Conservation (phyloP, 2,329 filamentous ascomycete species). For the Aspergillus tubingensis region DNA sequence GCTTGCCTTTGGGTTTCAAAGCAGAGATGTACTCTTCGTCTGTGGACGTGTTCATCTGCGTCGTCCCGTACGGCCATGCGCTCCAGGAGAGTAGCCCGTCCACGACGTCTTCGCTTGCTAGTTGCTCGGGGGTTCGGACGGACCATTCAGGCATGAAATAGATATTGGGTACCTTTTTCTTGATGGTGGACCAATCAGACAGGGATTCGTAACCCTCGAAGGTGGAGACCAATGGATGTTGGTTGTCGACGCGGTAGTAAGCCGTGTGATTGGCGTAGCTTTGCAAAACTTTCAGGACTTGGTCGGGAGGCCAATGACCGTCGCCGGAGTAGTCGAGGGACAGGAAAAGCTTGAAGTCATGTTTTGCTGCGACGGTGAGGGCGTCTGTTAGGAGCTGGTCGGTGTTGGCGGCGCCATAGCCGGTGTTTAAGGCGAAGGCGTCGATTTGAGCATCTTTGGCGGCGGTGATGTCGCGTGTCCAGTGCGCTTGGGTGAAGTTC, state of each 20-base stretch:
- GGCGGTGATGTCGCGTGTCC: slow-evolving; percentile 36
- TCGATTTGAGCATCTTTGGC: slow-evolving; percentile 44
- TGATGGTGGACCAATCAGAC: slow-evolving; percentile 50
- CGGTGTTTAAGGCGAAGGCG: slow-evolving; percentile 46
- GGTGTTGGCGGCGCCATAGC: slow-evolving; percentile 27
- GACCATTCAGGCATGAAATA: slow-evolving; percentile 53
- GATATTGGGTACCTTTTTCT: slow-evolving; percentile 35
- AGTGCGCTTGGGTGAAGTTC: slow-evolving; percentile 28
- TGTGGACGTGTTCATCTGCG: slow-evolving; percentile 39
- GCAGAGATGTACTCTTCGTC: slow-evolving; percentile 45
- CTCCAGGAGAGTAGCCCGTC: slow-evolving; percentile 48
- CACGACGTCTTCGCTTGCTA: slow-evolving; percentile 27
- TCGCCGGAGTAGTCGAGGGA: slow-evolving; percentile 42
- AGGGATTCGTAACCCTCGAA: slow-evolving; percentile 49
- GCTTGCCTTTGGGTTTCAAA: slow-evolving; percentile 32
- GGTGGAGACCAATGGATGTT: slow-evolving; percentile 43
- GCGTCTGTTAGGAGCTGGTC: slow-evolving; percentile 23
- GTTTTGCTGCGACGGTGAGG: slow-evolving; percentile 27
- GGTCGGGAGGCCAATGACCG: slow-evolving; percentile 32
- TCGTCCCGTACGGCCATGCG: slow-evolving; percentile 44
- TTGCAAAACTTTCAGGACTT: slow-evolving; percentile 29
- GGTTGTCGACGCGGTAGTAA: slow-evolving; percentile 28
- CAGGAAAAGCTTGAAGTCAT: slow-evolving; percentile 39
- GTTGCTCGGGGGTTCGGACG: slow-evolving; percentile 33
- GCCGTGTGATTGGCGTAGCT: slow-evolving; percentile 27